Evolutionary conservation across 768 basidiomycete genomes (phyloP), one percentile per base, ranked within the genome.

Genomic region (Cystobasidium ongulense): DNA sequence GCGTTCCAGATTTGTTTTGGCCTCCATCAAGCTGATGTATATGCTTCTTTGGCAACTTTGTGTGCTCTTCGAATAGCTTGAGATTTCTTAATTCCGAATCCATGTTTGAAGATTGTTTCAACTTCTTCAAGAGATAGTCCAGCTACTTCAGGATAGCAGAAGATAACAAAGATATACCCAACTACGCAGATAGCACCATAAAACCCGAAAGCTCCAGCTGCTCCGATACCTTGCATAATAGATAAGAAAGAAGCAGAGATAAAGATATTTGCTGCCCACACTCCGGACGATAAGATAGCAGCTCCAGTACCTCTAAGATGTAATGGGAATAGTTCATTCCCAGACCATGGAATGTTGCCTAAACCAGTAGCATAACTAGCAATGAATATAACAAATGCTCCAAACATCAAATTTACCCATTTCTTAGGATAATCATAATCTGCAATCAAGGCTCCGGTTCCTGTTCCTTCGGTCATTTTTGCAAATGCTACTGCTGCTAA

Each of bases 341-440:
- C 90, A 77, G 90, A 89, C 90, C 90, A 91, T 0, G 90, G 90
- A 35, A 76, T 63, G 68, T 73, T 76, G 61, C 77, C 76, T 62
- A 77, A 63, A 21, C 74, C 76, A 23, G 74, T 64, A 11, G 89
- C 90, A 78, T 92, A 92, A 13, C 88, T 88, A 0, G 88, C 88
- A 27, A 91, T 89, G 81, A 88, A 91, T 76, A 89, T 78, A 75
- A 92, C 87, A 88, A 91, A 91, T n/a, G 88, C 85, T 7, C 88
- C 74, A 25, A 91, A 80, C 1, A 91, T 88, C 73, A 89, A 81
- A 0, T 84, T 84, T 1, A 87, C 88, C 87, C 87, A 90, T n/a
- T 83, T 80, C 33, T 80, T 84, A 1, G 87, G 83, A 78, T 89
- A 89, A 25, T 84, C 79, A 18, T 84, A 82, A 1, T 87, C 87